Evolutionary conservation across 495 filamentous ascomycete genomes (phyloP), one percentile per base, ranked within the genome.

Genomic region (Penicillium macrosclerotiorum): DNA sequence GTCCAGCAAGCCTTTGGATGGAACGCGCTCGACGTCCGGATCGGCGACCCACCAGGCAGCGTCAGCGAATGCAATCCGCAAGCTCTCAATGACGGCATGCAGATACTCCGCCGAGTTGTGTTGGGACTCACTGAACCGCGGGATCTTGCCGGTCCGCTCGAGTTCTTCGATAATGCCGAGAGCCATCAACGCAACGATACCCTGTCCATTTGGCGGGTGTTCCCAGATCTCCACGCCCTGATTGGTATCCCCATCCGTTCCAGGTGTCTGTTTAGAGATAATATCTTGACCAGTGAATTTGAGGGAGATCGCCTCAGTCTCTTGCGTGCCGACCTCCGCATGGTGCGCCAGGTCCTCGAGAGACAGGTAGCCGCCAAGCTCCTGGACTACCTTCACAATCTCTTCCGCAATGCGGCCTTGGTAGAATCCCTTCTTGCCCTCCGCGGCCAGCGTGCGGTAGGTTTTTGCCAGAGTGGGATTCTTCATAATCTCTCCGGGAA

Each of bases 121-220:
- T 57, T 95, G 85, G 0, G 64, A 58, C 20, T 77, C 59, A 0
- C 50, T 66, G 65, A 89, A 95, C n/a, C 66, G 75, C 6, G 82
- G 81, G 57, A 95, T 87, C 47, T 80, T 79, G 29, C 81, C 82
- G 8, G 63, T 63, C n/a, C 77, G 74, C 65, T 95, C 88, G 4
- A 98, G 77, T 54, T 87, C 80, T 57, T 95, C 82, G 33, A 98
- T 72, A 49, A 97, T 92, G 2, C 94, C 93, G 0, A 98, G 74
- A 1, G 93, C 85, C 81, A 97, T 94, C 29, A 97, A 75, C 4
- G 93, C 94, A 0, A 97, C 90, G 49, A 98, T 86, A 8, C 93
- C 93, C 65, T 98, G 93, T 0, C 94, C 91, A 68, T 96, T 97
- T n/a, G 93, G 93, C 29, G 93, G 89, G 66, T 96, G 91, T 52